phyloP scores from a whole-genome alignment of 2,329 filamentous ascomycete species.

The Zymoseptoria passerinii region DNA sequence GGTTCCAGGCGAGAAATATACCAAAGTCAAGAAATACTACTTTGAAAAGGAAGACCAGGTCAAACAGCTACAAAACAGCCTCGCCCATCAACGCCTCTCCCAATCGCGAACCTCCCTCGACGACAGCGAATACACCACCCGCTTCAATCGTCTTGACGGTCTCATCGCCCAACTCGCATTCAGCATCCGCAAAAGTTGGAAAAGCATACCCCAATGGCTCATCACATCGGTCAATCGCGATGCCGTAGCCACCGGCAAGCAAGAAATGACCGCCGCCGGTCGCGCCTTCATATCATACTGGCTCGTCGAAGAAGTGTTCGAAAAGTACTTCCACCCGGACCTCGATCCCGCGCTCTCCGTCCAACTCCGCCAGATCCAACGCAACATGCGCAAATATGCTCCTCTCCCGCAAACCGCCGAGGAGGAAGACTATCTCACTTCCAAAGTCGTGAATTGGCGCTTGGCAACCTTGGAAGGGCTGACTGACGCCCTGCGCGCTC shows the following conservation, averaged over 20 bases:
- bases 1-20: constrained; percentile 79
- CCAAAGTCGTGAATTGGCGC: constrained; percentile 86
- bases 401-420: constrained; percentile 69
- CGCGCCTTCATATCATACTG: constrained; percentile 81
- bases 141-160: constrained; percentile 85
- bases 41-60: constrained; percentile 88
- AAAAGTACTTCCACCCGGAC: constrained; percentile 84
- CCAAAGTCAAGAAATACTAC: constrained; percentile 95
- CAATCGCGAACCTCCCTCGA: constrained; percentile 90
- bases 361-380: constrained; percentile 77
- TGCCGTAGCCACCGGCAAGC: constrained; percentile 76
- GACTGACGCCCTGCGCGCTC: constrained; percentile 57
- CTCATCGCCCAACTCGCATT: constrained; percentile 92
- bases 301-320: constrained; percentile 85
- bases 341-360: constrained; percentile 68
- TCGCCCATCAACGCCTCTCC: constrained; percentile 90
- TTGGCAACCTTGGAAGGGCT: constrained; percentile 91
- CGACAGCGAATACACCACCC: constrained; percentile 83
- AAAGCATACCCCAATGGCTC: constrained; percentile 70
- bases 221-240: constrained; percentile 72
- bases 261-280: constrained; percentile 96
- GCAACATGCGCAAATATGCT: constrained; percentile 72
- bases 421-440: constrained; percentile 78
- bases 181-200: constrained; percentile 94
- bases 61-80: constrained; percentile 91